A percentile compares a stretch with the other conserved stretches of the same genome.
These are phyloP conservation scores for Quercus rubra DNA, from an alignment of 306 rosid species.

Conservation along the genomic window DNA sequence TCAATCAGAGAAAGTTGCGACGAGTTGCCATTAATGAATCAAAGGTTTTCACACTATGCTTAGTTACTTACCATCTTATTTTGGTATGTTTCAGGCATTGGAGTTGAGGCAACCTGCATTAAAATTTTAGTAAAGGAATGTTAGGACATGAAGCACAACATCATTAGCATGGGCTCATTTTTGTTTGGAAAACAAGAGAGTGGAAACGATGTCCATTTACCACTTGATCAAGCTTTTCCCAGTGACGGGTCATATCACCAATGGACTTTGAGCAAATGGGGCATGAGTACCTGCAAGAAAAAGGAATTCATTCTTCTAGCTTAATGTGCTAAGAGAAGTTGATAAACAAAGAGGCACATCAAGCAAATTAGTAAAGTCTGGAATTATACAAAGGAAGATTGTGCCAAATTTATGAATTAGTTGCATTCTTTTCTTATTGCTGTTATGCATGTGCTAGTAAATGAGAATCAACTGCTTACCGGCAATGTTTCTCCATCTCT, in stretches of 20 bases:
- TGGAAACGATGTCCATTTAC: constrained; percentile 24
- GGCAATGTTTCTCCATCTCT: constrained; percentile 69
- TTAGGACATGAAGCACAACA: constrained; percentile 9
- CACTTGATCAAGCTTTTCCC: constrained; percentile 68
- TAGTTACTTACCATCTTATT: constrained; percentile 47
- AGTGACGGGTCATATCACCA: constrained; percentile 55
- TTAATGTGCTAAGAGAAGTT: neutral
- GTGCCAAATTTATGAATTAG: neutral
- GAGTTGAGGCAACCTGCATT: constrained; percentile 59
- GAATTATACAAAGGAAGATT: neutral
- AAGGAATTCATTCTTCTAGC: neutral
- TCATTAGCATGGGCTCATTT: neutral
- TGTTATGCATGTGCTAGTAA: neutral
- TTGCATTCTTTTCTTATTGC: neutral
- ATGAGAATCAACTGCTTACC: constrained; percentile 36
- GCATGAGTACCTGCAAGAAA: constrained; percentile 54
- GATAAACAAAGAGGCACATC: neutral
- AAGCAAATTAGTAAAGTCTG: neutral
- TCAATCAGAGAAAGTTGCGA: neutral
- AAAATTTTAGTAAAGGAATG: constrained; percentile 9
- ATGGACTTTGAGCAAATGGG: constrained; percentile 80
- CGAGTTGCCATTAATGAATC: neutral
- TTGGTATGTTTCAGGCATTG: constrained; percentile 53
- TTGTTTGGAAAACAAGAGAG: neutral
- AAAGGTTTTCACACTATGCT: neutral